Evolutionary conservation across 176 grass and related monocot species (phyloP).

Genomic region (Eragrostis nindensis): DNA sequence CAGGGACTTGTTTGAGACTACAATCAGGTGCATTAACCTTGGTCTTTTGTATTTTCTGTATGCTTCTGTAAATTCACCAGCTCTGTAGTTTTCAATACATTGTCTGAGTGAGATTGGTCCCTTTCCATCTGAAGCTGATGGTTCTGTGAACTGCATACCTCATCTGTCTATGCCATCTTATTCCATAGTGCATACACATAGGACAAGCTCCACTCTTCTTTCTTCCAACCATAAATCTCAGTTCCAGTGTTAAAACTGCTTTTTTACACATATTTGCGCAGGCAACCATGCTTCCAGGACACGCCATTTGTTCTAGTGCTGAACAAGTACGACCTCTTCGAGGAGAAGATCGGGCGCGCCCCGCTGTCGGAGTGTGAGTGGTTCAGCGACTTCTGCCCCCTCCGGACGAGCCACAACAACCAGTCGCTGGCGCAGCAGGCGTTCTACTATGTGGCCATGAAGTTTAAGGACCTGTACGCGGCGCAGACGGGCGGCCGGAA

Average conservation of each 20-base stretch:
- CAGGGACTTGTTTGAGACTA: constrained; percentile 90
- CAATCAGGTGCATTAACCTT: constrained; percentile 60
- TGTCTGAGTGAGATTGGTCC: background rate
- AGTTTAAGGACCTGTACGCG: constrained; percentile 85
- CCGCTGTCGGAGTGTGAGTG: constrained; percentile 69
- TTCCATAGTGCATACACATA: background rate
- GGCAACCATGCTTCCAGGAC: constrained; percentile 78
- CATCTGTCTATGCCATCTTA: background rate
- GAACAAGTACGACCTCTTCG: constrained; percentile 92
- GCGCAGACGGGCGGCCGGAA: constrained; percentile 57
- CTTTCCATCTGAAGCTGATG: background rate
- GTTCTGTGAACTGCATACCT: background rate
- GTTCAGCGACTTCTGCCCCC: constrained; percentile 80
- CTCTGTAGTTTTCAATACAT: background rate
- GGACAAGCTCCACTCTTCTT: background rate
- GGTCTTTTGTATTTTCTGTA: background rate
- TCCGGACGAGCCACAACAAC: constrained; percentile 78
- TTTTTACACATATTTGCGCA: constrained; percentile 25
- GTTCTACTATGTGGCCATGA: constrained; percentile 86
- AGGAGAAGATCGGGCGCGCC: constrained; percentile 71
- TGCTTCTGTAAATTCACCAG: background rate
- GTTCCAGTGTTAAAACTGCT: constrained; percentile 1
- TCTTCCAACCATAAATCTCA: background rate
- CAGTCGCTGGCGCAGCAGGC: constrained; percentile 90
- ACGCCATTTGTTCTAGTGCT: constrained; percentile 88